phyloP scores from a whole-genome alignment of 495 filamentous ascomycete genomes.

The Aspergillus nidulans region DNA sequence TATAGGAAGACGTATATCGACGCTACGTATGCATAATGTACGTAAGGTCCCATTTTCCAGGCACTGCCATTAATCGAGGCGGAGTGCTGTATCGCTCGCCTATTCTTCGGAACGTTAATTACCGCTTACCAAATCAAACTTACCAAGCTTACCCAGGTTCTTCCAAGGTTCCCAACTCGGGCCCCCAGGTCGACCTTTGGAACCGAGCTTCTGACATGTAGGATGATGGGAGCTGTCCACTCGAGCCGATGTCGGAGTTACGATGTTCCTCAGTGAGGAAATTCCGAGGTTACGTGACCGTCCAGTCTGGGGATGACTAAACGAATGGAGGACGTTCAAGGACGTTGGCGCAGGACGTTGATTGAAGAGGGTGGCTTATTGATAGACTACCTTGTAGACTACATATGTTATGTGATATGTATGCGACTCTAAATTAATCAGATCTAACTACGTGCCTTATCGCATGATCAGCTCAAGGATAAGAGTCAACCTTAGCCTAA shows the following conservation, averaged over 20 bases:
- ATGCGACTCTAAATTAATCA: background rate
- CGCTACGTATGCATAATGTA: background rate
- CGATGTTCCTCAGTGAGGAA: background rate
- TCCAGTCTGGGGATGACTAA: too few relatives aligned
- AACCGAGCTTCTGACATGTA: background rate
- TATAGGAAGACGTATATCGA: slow-evolving; percentile 1
- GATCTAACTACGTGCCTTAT: background rate
- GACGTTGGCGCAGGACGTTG: too few relatives aligned
- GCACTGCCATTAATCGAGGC: slow-evolving; percentile 6
- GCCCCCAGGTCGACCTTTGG: background rate
- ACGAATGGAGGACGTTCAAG: too few relatives aligned
- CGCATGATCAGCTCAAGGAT: background rate
- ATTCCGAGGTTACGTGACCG: too few relatives aligned
- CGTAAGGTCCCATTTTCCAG: slow-evolving; percentile 3
- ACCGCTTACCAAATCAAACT: background rate
- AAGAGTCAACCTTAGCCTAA: background rate
- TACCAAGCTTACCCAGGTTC: background rate
- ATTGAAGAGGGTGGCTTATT: too few relatives aligned
- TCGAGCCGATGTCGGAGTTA: background rate
- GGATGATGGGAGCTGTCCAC: background rate
- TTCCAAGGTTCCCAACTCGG: background rate
- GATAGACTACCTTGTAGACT: too few relatives aligned
- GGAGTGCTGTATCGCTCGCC: too few relatives aligned
- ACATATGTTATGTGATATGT: too few relatives aligned
- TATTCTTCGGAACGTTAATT: background rate